phyloP scores from a whole-genome alignment of 2,329 filamentous ascomycete species.

The Ilyonectria mors-panacis region DNA sequence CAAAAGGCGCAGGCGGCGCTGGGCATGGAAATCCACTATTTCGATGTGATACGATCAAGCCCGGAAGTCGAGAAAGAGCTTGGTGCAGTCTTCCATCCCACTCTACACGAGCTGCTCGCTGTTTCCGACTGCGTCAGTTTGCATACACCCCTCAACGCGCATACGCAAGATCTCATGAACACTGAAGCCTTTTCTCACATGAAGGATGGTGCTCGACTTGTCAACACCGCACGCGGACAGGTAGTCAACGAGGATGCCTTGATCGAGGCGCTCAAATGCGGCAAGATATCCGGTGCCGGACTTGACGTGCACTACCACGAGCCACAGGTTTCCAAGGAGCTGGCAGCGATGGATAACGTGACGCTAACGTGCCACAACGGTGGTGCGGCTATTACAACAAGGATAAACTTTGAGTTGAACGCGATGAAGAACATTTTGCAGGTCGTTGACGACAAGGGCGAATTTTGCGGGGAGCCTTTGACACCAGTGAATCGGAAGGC shows the following conservation, averaged over 20 bases:
- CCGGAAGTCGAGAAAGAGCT: conserved; percentile 50
- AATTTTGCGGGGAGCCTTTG: conserved; percentile 31
- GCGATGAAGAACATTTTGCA: conserved; percentile 38
- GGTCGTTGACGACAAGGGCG: conserved; percentile 43
- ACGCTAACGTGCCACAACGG: conserved; percentile 56
- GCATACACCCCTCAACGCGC: conserved; percentile 48
- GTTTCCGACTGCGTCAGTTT: conserved; percentile 53
- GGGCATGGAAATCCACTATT: conserved; percentile 70
- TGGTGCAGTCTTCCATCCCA: conserved; percentile 49
- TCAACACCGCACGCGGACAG: conserved; percentile 68
- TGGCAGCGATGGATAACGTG: conserved; percentile 58
- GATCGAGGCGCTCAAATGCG: conserved; percentile 61
- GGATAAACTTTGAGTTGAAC: conserved; percentile 57
- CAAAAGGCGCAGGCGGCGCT: conserved; percentile 60
- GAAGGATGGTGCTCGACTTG: conserved; percentile 62
- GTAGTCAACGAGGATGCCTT: conserved; percentile 67
- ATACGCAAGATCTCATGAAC: conserved; percentile 37
- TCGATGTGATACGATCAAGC: conserved; percentile 57
- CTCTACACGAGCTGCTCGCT: conserved; percentile 45
- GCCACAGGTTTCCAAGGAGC: conserved; percentile 59
- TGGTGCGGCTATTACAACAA: conserved; percentile 55
- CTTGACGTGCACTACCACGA: conserved; percentile 70
- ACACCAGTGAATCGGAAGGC: conserved; percentile 35
- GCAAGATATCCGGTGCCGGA: conserved; percentile 62
- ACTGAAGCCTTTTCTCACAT: conserved; percentile 51